These are phyloP conservation scores for Boletales sp. DNA, from an alignment of 768 basidiomycete species.

Conservation along the genomic window DNA sequence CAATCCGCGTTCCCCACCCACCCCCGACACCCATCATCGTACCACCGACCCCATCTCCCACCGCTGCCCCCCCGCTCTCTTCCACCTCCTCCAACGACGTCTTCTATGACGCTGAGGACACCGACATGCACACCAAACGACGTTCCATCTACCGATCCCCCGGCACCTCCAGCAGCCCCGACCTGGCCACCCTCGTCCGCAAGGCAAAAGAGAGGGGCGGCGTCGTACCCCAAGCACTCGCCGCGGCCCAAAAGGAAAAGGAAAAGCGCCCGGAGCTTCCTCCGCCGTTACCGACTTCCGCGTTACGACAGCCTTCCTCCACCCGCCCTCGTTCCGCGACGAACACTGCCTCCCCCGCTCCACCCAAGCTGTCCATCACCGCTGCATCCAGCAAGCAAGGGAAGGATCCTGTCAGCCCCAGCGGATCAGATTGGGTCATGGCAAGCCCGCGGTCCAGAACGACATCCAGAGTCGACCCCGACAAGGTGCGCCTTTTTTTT, in stretches of 20 bases:
- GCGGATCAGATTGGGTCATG: conserved; percentile 45
- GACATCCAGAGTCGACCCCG: conserved; percentile 37
- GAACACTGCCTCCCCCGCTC: conserved; percentile 27
- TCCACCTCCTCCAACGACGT: conserved; percentile 57
- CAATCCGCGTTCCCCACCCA: conserved; percentile 35
- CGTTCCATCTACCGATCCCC: conserved; percentile 84
- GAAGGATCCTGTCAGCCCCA: conserved; percentile 32
- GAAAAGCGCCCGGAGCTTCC: conserved; percentile 38
- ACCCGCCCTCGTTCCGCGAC: conserved; percentile 44
- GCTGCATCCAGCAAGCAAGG: conserved; percentile 20
- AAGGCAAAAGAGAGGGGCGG: conserved; percentile 75
- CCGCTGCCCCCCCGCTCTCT: conserved; percentile 28
- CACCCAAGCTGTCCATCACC: conserved; percentile 36
- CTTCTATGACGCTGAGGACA: conserved; percentile 62
- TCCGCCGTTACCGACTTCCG: conserved; percentile 34
- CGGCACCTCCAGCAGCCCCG: conserved; percentile 89
- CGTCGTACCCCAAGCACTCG: conserved; percentile 34
- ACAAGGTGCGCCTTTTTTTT: conserved; percentile 43
- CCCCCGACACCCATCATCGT: conserved; percentile 61
- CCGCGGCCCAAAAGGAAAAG: conserved; percentile 21
- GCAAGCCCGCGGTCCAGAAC: conserved; percentile 44
- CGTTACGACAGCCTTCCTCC: conserved; percentile 24
- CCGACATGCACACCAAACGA: conserved; percentile 68
- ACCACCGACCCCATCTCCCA: conserved; percentile 65
- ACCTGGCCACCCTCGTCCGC: conserved; percentile 80